Conservation (phyloP, 305 asterid species). For the Nicotiana rustica region DNA sequence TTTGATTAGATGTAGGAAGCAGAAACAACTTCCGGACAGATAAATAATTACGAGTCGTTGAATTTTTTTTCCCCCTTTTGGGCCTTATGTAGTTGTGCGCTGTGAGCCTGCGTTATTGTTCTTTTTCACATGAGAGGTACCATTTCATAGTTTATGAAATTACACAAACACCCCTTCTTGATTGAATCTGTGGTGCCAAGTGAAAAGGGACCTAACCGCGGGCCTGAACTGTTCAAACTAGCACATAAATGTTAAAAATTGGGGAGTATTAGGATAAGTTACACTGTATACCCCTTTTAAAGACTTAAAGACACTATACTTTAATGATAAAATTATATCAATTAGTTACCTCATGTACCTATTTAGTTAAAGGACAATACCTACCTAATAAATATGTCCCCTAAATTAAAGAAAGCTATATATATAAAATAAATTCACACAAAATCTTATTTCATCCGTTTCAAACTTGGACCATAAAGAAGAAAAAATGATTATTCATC, state of each 20-base stretch:
- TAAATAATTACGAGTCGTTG: slow-evolving; percentile 4
- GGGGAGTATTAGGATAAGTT: too few species aligned
- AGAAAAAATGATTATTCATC: too few species aligned
- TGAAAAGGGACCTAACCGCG: not conserved
- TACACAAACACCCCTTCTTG: slow-evolving; percentile 11
- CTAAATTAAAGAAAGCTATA: too few species aligned
- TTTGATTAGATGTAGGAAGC: slow-evolving; percentile 3
- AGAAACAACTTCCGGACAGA: not conserved
- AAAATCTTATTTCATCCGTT: too few species aligned
- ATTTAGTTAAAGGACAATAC: too few species aligned
- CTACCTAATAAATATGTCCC: too few species aligned
- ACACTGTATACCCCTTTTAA: too few species aligned
- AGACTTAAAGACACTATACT: too few species aligned
- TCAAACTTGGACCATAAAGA: too few species aligned
- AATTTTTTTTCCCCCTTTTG: not conserved
- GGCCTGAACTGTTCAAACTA: not conserved
- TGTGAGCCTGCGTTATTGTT: not conserved
- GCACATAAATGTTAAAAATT: not conserved
- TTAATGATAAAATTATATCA: too few species aligned
- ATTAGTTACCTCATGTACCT: too few species aligned
- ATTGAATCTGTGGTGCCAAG: slow-evolving; percentile 13
- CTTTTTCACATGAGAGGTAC: not conserved
- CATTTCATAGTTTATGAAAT: not conserved
- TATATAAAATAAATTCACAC: too few species aligned
- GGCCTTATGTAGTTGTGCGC: slow-evolving; percentile 1